Evolutionary conservation across 164 flowering plant species (phyloP).

Genomic region (Platanus orientalis): DNA sequence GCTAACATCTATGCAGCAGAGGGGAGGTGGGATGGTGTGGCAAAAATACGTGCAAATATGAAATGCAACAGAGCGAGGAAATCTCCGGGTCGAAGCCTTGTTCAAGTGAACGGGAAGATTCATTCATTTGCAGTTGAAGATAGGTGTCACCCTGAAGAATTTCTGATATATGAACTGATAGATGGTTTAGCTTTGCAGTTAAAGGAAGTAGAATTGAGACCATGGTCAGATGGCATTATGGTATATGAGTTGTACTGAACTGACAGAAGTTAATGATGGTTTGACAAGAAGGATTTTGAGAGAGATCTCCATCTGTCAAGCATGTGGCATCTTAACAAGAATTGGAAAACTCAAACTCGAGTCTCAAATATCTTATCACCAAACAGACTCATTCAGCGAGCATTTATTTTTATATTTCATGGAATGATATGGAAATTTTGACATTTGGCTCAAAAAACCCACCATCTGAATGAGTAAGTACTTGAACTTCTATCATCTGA

Average conservation of each 20-base stretch:
- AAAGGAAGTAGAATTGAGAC: slow-evolving; percentile 18
- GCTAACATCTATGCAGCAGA: slow-evolving; percentile 58
- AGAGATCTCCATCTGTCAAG: too few species aligned
- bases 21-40: slow-evolving; percentile 50
- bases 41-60: slow-evolving; percentile 42
- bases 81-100: slow-evolving; percentile 43
- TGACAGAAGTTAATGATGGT: neutral
- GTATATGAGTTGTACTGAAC: slow-evolving; percentile 3
- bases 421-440: too few species aligned
- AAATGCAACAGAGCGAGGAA: slow-evolving; percentile 40
- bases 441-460: too few species aligned
- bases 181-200: slow-evolving; percentile 37
- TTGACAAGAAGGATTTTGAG: neutral
- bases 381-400: too few species aligned
- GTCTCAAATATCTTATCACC: too few species aligned
- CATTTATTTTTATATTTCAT: too few species aligned
- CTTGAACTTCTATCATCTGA: too few species aligned
- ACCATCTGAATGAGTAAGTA: too few species aligned
- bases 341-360: too few species aligned
- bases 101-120: slow-evolving; percentile 39
- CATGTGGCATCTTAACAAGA: too few species aligned
- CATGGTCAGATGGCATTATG: neutral
- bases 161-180: slow-evolving; percentile 29
- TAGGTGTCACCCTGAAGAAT: slow-evolving; percentile 32
- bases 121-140: slow-evolving; percentile 52